These are phyloP conservation scores for Viola odorata DNA, from an alignment of 345 rosid genomes.

Conservation along the genomic window DNA sequence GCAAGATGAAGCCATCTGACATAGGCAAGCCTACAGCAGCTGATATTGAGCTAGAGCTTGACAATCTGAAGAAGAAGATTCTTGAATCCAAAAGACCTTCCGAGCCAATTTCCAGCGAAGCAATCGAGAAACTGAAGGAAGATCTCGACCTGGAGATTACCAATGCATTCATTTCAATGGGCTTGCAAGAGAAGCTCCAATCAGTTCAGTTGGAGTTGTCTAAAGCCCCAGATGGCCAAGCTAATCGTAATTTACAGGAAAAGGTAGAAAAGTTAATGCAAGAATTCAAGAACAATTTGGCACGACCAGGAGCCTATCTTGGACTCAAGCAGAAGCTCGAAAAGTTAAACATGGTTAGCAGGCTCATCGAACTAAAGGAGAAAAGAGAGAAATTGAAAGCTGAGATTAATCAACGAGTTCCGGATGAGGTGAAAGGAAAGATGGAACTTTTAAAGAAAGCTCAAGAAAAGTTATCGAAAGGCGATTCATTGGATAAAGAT, in stretches of 20 bases:
- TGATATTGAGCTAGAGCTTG: constrained; percentile 24
- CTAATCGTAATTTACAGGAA: constrained; percentile 16
- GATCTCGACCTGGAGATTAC: constrained; percentile 27
- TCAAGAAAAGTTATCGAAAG: constrained; percentile 23
- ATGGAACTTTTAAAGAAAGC: constrained; percentile 23
- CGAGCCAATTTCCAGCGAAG: constrained; percentile 17
- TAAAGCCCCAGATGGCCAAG: constrained; percentile 18
- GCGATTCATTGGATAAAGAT: constrained; percentile 21
- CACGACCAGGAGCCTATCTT: constrained; percentile 37
- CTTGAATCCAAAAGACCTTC: constrained; percentile 14
- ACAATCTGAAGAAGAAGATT: constrained; percentile 16
- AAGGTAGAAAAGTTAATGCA: constrained; percentile 22
- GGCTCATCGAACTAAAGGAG: constrained; percentile 21
- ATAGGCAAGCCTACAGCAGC: constrained; percentile 17
- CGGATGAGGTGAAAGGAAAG: constrained; percentile 30
- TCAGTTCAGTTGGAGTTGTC: constrained; percentile 25
- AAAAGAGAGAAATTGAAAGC: constrained; percentile 30
- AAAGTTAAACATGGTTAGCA: constrained; percentile 18
- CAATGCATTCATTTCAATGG: constrained; percentile 32
- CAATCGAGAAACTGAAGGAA: constrained; percentile 26
- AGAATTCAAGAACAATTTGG: constrained; percentile 26
- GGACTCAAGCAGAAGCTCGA: constrained; percentile 35
- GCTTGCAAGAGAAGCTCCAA: constrained; percentile 30
- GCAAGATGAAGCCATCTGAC: constrained; percentile 30
- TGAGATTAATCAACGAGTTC: constrained; percentile 29